A percentile compares a stretch with the other conserved stretches of the same genome.
phyloP scores from a whole-genome alignment of 371 early-diverging fungal species.

The Nematocida ausubeli region DNA sequence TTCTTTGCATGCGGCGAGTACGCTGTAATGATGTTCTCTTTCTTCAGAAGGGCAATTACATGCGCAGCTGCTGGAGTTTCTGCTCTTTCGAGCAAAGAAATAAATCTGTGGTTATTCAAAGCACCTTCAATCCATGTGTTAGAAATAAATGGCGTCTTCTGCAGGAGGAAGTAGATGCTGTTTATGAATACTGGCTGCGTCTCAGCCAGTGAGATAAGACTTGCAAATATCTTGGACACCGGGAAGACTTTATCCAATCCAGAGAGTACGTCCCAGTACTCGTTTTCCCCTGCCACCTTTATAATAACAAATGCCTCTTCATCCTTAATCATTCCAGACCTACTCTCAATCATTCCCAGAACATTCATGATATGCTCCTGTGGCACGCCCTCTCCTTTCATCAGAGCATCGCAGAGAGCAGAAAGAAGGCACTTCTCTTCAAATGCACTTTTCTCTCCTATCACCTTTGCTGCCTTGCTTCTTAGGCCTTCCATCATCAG shows the following conservation, averaged over 20 bases:
- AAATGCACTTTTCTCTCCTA: conserved; percentile 22
- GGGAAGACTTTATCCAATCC: conserved; percentile 42
- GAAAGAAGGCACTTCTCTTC: conserved; percentile 35
- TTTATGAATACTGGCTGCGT: neutral
- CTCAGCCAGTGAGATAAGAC: conserved; percentile 32
- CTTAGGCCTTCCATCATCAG: conserved; percentile 18
- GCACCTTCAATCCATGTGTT: conserved; percentile 4
- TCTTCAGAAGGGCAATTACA: neutral
- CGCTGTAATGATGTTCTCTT: neutral
- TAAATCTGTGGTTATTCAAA: conserved; percentile 8
- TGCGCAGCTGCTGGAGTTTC: neutral
- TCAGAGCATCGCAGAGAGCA: conserved; percentile 17
- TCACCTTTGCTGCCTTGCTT: neutral
- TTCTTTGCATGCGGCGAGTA: conserved; percentile 27
- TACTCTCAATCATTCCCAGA: neutral
- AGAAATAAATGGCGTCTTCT: neutral
- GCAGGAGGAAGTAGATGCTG: conserved; percentile 27
- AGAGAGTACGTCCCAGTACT: conserved; percentile 15
- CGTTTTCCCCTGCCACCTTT: conserved; percentile 9
- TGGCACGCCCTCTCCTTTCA: conserved; percentile 2
- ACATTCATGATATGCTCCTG: conserved; percentile 5
- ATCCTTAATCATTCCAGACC: conserved; percentile 11
- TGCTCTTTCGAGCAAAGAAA: conserved; percentile 31
- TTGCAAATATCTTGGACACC: conserved; percentile 14
- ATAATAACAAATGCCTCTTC: conserved; percentile 31